Evolutionary conservation across 2,329 filamentous ascomycete genomes (phyloP).

Genomic region (Apiospora saccharicola): DNA sequence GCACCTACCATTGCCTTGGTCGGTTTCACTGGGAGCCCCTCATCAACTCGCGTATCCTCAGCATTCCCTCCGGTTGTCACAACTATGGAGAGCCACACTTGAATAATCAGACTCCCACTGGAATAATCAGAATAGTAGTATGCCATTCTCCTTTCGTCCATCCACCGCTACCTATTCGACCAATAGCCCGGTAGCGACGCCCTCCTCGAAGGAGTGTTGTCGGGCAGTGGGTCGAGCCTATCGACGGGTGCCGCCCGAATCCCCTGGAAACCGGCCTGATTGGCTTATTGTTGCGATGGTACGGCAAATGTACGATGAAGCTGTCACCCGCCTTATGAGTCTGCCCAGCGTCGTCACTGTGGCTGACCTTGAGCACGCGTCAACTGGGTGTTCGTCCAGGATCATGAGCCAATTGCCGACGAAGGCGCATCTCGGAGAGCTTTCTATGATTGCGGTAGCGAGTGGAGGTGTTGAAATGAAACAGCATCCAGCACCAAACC

Average conservation of each 20-base stretch:
- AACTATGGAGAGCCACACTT: no score
- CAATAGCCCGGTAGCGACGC: background rate
- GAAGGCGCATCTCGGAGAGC: no score
- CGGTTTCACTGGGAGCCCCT: background rate
- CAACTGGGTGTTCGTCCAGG: conserved; percentile 37
- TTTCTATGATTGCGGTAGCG: no score
- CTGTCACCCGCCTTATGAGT: conserved; percentile 34
- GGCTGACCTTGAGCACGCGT: conserved; percentile 31
- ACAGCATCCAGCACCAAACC: no score
- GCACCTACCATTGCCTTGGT: no score
- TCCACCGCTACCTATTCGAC: no score
- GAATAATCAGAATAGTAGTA: background rate
- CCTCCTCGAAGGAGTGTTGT: conserved; percentile 30
- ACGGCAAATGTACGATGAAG: conserved; percentile 42
- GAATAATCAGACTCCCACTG: background rate
- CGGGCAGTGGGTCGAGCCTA: conserved; percentile 29
- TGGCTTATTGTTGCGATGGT: background rate
- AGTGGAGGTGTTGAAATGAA: no score
- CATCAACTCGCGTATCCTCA: background rate
- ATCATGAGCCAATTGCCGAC: conserved; percentile 28
- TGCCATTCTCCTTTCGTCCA: background rate
- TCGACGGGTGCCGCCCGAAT: conserved; percentile 22
- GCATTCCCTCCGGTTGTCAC: no score
- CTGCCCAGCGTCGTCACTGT: conserved; percentile 28
- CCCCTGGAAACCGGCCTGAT: conserved; percentile 31